Evolutionary conservation across 1,139 yeast genomes (phyloP).

Genomic region (Hemisphaericaspora lyxosophila): DNA sequence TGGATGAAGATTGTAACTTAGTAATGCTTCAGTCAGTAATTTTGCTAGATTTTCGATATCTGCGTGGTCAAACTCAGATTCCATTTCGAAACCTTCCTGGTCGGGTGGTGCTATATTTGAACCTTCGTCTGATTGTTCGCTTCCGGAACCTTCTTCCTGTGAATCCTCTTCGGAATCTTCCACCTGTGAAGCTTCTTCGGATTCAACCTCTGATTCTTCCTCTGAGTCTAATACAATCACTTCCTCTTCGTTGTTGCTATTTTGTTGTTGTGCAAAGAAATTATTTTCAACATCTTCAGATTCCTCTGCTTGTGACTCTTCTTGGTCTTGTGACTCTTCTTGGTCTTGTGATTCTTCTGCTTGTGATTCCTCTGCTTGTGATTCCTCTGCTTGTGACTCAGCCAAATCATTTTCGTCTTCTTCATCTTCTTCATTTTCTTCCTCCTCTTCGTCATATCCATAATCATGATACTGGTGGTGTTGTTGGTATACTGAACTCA

Average conservation of each 20-base stretch:
- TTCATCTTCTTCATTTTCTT: conserved; percentile 6
- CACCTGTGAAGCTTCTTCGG: conserved; percentile 10
- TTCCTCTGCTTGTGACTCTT: conserved; percentile 20
- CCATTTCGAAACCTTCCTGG: conserved; percentile 12
- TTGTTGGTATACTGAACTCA: no score
- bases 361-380: conserved; percentile 5
- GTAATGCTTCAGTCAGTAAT: neutral
- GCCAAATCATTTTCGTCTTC: conserved; percentile 15
- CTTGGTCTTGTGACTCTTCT: conserved; percentile 4
- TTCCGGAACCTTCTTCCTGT: neutral
- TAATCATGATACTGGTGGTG: no score
- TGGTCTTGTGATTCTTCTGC: neutral
- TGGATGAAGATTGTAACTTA: neutral
- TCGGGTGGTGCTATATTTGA: conserved; percentile 17
- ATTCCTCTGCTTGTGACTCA: conserved; percentile 10
- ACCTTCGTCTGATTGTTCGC: conserved; percentile 15
- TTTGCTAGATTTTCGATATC: conserved; percentile 7
- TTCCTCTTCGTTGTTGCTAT: neutral
- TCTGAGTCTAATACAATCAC: conserved; percentile 6
- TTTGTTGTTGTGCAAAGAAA: no score
- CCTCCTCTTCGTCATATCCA: conserved; percentile 9
- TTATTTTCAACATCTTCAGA: conserved; percentile 12
- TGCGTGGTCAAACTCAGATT: conserved; percentile 10
- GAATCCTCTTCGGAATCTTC: conserved; percentile 19
- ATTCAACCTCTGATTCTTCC: conserved; percentile 21